Evolutionary conservation across 148 eudicot species (phyloP).

Genomic region (Amaranthus hypochondriacus): DNA sequence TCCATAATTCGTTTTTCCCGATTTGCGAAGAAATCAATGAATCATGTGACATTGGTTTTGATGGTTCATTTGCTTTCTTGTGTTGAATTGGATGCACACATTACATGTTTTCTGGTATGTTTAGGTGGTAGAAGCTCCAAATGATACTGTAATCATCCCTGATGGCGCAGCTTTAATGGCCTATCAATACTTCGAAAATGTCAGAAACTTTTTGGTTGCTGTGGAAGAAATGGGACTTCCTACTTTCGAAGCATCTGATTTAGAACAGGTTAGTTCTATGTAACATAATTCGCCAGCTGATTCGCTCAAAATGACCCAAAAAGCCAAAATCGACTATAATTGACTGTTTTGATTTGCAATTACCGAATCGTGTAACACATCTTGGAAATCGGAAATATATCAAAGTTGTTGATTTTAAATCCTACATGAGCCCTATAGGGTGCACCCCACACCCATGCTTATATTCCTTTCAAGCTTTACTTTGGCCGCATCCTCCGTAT

Average conservation of each 20-base stretch:
- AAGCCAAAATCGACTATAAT: too few species aligned
- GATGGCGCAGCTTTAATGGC: conserved; percentile 91
- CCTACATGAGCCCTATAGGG: not conserved
- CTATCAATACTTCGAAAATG: conserved; percentile 82
- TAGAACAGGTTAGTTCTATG: conserved; percentile 59
- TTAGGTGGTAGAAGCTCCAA: conserved; percentile 75
- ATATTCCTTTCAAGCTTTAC: not conserved
- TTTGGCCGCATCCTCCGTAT: too few species aligned
- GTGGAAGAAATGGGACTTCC: conserved; percentile 85
- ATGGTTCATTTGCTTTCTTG: not conserved
- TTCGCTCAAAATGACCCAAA: too few species aligned
- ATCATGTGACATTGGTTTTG: too few species aligned
- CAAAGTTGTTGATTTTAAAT: not conserved
- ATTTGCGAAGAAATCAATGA: too few species aligned
- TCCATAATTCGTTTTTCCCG: too few species aligned
- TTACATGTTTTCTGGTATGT: conserved; percentile 8
- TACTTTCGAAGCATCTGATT: conserved; percentile 85
- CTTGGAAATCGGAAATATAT: not conserved
- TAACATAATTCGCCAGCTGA: too few species aligned
- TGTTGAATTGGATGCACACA: not conserved
- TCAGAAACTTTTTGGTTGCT: conserved; percentile 69
- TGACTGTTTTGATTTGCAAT: too few species aligned
- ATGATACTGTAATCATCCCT: conserved; percentile 51
- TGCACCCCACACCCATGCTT: not conserved
- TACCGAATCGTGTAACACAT: not conserved